Percentiles rank a stretch among this genome's conserved stretches.
phyloP scores from a whole-genome alignment of 2,329 filamentous ascomycete genomes.

The Fusarium chuoi region DNA sequence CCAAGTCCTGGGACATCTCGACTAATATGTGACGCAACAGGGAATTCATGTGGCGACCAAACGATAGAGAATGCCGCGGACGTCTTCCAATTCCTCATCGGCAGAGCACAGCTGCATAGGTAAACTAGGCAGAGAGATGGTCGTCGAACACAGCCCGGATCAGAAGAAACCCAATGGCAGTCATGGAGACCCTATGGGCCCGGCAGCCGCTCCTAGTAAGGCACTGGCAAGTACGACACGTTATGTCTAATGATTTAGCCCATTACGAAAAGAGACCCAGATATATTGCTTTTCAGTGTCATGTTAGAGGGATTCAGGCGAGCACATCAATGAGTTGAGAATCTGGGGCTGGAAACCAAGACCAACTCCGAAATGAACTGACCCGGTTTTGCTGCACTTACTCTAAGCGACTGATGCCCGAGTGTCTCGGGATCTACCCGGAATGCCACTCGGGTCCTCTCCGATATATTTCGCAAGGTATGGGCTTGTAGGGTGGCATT shows the following conservation, averaged over 20 bases:
- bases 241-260: too few relatives aligned
- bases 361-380: neutral
- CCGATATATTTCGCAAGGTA: neutral
- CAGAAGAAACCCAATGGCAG: neutral
- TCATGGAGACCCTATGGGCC: neutral
- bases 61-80: neutral
- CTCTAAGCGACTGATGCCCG: neutral
- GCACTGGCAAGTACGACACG: neutral
- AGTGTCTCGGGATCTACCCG: neutral
- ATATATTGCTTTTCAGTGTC: neutral
- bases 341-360: neutral
- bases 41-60: neutral
- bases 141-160: neutral
- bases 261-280: rapidly evolving
- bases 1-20: neutral
- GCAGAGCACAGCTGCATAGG: rapidly evolving
- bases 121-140: rapidly evolving
- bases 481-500: neutral
- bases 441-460: neutral
- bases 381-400: too few relatives aligned
- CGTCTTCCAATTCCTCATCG: rapidly evolving
- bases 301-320: neutral
- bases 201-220: neutral
- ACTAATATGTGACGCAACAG: neutral
- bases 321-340: neutral